Evolutionary conservation across 306 rosid genomes (phyloP).

Genomic region (Alnus glutinosa): DNA sequence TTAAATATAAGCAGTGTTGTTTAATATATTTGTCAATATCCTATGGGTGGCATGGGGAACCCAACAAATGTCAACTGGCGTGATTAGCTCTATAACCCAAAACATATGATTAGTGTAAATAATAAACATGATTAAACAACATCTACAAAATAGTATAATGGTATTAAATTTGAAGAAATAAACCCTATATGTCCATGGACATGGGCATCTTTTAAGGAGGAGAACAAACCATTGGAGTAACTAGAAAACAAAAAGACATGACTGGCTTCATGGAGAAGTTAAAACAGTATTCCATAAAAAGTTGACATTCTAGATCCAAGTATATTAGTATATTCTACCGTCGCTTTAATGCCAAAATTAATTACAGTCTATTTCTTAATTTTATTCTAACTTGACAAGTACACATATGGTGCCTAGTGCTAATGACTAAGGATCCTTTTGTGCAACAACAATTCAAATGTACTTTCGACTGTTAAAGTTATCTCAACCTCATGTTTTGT

Average conservation of each 20-base stretch:
- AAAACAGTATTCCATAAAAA: neutral
- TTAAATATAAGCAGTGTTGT: neutral
- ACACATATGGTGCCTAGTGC: neutral
- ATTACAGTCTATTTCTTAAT: neutral
- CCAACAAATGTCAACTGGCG: slow-evolving; percentile 23
- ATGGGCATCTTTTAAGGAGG: no score
- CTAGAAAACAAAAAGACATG: slow-evolving; percentile 3
- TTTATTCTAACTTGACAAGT: no score
- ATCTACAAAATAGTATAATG: neutral
- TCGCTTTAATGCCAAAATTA: neutral
- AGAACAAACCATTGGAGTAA: neutral
- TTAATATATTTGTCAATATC: neutral
- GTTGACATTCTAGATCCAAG: neutral
- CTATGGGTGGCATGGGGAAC: neutral
- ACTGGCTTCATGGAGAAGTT: neutral
- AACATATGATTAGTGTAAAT: slow-evolving; percentile 11
- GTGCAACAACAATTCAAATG: no score
- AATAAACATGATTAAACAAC: neutral
- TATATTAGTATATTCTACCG: neutral
- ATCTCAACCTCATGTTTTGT: no score
- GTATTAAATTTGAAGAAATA: no score
- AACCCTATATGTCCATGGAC: no score
- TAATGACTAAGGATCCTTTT: neutral
- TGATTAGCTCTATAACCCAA: slow-evolving; percentile 20
- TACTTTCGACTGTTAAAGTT: no score